phyloP scores from a whole-genome alignment of 1,284 basidiomycete species.

The Mycena citricolor region DNA sequence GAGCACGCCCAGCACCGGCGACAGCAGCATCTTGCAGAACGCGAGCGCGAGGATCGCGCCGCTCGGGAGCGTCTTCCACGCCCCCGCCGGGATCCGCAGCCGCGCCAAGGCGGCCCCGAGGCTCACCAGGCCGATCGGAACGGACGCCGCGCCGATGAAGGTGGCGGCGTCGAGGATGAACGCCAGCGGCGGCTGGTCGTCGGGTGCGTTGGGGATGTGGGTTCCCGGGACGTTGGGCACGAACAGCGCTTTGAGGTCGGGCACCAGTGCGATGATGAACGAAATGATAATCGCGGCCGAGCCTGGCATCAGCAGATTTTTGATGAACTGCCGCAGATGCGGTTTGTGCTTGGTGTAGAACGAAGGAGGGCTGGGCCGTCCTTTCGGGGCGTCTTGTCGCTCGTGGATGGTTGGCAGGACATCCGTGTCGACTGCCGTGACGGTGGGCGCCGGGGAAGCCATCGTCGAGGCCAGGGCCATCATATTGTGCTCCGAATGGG shows the following conservation, averaged over 20 bases:
- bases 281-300: constrained; percentile 67
- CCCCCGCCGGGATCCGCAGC: constrained; percentile 49
- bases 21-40: constrained; percentile 61
- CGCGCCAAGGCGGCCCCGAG: constrained; percentile 76
- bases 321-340: constrained; percentile 32
- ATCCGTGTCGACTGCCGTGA: constrained; percentile 25
- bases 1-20: constrained; percentile 69
- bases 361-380: constrained; percentile 1
- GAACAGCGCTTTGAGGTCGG: constrained; percentile 72
- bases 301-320: constrained; percentile 50
- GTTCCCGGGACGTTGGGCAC: constrained; percentile 45
- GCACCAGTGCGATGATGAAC: constrained; percentile 66
- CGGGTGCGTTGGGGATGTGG: constrained; percentile 64
- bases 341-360: constrained; percentile 8
- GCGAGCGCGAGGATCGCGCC: constrained; percentile 66
- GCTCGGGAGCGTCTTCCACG: constrained; percentile 58
- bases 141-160: constrained; percentile 72
- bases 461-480: constrained; percentile 26
- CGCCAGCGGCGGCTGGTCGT: constrained; percentile 72
- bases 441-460: constrained; percentile 30
- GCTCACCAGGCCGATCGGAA: constrained; percentile 72
- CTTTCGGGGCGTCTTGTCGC: background rate
- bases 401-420: background rate
- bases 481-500: constrained; percentile 29
- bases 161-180: constrained; percentile 63